Evolutionary conservation across 2,329 filamentous ascomycete genomes (phyloP).

Genomic region (Botrytis paeoniae): DNA sequence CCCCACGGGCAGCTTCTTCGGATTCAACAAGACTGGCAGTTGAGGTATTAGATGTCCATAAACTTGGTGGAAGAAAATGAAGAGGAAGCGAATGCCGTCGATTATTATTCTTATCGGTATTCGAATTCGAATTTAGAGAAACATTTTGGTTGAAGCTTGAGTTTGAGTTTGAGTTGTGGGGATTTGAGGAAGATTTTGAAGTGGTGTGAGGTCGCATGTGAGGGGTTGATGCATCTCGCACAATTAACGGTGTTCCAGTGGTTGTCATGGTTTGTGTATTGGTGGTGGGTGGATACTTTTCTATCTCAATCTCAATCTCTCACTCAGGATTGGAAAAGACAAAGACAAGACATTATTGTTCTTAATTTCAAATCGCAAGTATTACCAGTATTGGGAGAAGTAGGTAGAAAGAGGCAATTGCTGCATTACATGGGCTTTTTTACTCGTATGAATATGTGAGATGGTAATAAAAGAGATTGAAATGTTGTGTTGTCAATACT

Average conservation of each 20-base stretch:
- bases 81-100: constrained; percentile 36
- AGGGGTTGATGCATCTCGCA: constrained; percentile 15
- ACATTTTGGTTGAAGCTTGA: not conserved
- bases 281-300: constrained; percentile 11
- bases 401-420: not conserved
- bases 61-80: constrained; percentile 35
- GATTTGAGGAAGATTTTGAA: constrained; percentile 10
- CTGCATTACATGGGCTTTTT: constrained; percentile 10
- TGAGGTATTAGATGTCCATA: constrained; percentile 37
- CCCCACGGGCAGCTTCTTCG: constrained; percentile 37
- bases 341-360: not conserved
- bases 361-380: not conserved
- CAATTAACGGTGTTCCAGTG: constrained; percentile 5
- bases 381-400: not conserved
- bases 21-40: constrained; percentile 37
- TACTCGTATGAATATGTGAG: constrained; percentile 3
- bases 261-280: constrained; percentile 10
- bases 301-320: not conserved
- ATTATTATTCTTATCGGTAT: not conserved
- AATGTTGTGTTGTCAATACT: constrained; percentile 7
- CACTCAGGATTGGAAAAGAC: not conserved
- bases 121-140: not conserved
- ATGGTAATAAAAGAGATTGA: not conserved
- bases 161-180: constrained; percentile 4
- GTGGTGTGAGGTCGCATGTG: constrained; percentile 20